Percentiles rank a stretch among this genome's conserved stretches.
Conservation (phyloP, 192 early-diverging fungal genomes). For the Lobosporangium transversale region DNA sequence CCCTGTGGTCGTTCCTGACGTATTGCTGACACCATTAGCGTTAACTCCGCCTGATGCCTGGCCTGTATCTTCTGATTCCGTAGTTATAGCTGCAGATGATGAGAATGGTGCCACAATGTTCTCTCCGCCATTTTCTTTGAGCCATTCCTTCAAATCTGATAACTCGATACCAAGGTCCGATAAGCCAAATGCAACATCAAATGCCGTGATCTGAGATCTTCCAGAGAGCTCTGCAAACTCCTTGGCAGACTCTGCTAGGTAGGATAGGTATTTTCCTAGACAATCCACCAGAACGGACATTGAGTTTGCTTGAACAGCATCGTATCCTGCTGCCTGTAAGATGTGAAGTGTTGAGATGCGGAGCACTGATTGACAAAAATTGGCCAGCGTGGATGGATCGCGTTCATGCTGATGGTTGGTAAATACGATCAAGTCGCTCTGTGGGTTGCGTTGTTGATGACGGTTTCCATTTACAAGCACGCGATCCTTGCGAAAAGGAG, state of each 20-base stretch:
- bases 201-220: slow-evolving; percentile 51
- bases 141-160: slow-evolving; percentile 55
- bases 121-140: slow-evolving; percentile 55
- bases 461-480: slow-evolving; percentile 1
- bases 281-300: slow-evolving; percentile 62
- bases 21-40: background rate
- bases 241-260: slow-evolving; percentile 56
- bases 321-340: slow-evolving; percentile 63
- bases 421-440: slow-evolving; percentile 15
- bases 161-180: slow-evolving; percentile 57
- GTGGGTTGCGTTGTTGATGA: slow-evolving; percentile 14
- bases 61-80: background rate
- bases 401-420: slow-evolving; percentile 29
- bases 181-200: slow-evolving; percentile 56
- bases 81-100: no score
- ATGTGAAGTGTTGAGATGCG: slow-evolving; percentile 60
- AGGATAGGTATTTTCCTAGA: slow-evolving; percentile 58
- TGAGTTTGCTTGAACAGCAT: slow-evolving; percentile 55
- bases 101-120: slow-evolving; percentile 16
- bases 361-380: slow-evolving; percentile 62
- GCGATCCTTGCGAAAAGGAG: slow-evolving; percentile 17
- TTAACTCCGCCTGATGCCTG: background rate
- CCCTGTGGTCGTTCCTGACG: background rate
- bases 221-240: slow-evolving; percentile 61
- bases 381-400: slow-evolving; percentile 31